Evolutionary conservation across 257 asterid genomes (phyloP).

Genomic region (Solanum chmielewskii): DNA sequence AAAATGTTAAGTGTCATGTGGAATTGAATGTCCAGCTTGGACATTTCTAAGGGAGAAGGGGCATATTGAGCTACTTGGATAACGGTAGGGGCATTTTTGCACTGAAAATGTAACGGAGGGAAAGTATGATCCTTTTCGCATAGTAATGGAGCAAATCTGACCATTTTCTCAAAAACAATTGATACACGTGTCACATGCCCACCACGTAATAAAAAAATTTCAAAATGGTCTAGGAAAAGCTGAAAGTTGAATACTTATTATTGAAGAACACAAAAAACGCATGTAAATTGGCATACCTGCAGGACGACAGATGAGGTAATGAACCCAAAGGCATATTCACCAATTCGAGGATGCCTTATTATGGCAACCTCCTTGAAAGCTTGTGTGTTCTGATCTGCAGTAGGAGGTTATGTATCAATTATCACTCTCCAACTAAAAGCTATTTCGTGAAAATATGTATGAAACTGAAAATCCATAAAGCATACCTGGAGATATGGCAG

Average conservation of each 20-base stretch:
- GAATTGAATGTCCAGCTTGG: neutral
- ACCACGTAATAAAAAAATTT: neutral
- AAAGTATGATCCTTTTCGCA: neutral
- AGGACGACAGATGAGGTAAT: slow-evolving; percentile 39
- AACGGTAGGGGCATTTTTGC: neutral
- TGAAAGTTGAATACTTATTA: neutral
- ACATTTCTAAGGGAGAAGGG: neutral
- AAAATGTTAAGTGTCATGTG: neutral
- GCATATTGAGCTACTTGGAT: neutral
- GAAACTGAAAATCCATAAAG: neutral
- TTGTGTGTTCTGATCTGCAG: slow-evolving; percentile 38
- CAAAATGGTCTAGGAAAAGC: neutral
- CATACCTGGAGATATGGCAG: slow-evolving; percentile 45
- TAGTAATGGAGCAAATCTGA: neutral
- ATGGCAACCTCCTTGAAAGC: slow-evolving; percentile 55
- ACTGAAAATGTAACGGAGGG: neutral
- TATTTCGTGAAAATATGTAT: neutral
- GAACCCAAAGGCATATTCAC: slow-evolving; percentile 53
- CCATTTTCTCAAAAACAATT: neutral
- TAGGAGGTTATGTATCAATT: neutral
- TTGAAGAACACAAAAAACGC: neutral
- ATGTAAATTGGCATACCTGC: slow-evolving; percentile 17
- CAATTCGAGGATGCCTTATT: slow-evolving; percentile 47
- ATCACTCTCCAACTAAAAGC: neutral
- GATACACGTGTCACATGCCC: neutral